These are phyloP conservation scores for Aulographum hederae DNA, from an alignment of 2,329 filamentous ascomycete genomes.

Conservation along the genomic window DNA sequence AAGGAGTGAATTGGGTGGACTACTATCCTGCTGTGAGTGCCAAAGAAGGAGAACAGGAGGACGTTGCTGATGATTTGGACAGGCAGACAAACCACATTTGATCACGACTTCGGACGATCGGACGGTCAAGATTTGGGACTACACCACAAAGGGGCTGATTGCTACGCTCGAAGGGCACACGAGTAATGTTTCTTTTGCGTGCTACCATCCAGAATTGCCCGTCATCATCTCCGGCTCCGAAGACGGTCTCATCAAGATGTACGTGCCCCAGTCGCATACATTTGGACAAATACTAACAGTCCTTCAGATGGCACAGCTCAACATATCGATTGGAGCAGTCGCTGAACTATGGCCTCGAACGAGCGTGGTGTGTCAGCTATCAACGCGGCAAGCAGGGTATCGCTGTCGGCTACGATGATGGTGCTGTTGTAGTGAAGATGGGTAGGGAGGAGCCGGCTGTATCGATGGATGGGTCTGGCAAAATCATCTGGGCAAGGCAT, in stretches of 20 bases:
- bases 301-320: slow-evolving; percentile 96
- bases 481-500: slow-evolving; percentile 89
- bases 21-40: too few species aligned
- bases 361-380: slow-evolving; percentile 94
- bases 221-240: slow-evolving; percentile 92
- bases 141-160: slow-evolving; percentile 94
- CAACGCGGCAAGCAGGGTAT: slow-evolving; percentile 89
- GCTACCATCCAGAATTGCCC: slow-evolving; percentile 91
- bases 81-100: slow-evolving; percentile 61
- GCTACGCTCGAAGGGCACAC: slow-evolving; percentile 93
- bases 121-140: slow-evolving; percentile 97
- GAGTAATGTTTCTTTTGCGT: slow-evolving; percentile 94
- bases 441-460: slow-evolving; percentile 93
- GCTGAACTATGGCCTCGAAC: slow-evolving; percentile 84
- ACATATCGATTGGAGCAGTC: slow-evolving; percentile 94
- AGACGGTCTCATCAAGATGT: slow-evolving; percentile 92
- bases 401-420: slow-evolving; percentile 92
- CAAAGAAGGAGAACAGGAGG: too few species aligned
- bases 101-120: slow-evolving; percentile 93
- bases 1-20: slow-evolving; percentile 96
- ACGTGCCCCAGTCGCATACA: too few species aligned
- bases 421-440: slow-evolving; percentile 94
- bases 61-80: too few species aligned
- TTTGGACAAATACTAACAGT: too few species aligned
- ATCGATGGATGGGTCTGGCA: slow-evolving; percentile 91